These are phyloP conservation scores for Yamadazyma takamatsuzukensis DNA, from an alignment of 805 yeast genomes.

Conservation along the genomic window DNA sequence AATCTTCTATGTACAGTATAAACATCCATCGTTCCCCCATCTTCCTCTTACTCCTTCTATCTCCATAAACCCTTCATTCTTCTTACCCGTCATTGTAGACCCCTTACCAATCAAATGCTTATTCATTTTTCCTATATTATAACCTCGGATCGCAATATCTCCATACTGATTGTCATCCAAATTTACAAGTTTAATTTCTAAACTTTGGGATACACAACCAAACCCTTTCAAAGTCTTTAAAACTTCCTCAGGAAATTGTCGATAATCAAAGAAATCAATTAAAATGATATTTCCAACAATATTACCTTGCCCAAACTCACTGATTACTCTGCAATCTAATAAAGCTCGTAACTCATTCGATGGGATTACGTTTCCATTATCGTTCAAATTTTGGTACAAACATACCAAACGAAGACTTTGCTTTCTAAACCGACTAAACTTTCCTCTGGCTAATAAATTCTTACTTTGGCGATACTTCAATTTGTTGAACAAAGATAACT, in stretches of 20 bases:
- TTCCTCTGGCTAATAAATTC: constrained; percentile 47
- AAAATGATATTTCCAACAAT: constrained; percentile 56
- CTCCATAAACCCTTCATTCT: constrained; percentile 39
- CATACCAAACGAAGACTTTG: constrained; percentile 36
- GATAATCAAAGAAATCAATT: constrained; percentile 60
- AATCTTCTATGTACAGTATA: too few species aligned
- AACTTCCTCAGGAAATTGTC: constrained; percentile 34
- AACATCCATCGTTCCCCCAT: constrained; percentile 72
- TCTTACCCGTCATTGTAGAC: constrained; percentile 7
- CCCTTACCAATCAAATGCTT: constrained; percentile 15
- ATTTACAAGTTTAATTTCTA: constrained; percentile 54
- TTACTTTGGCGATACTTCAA: constrained; percentile 32
- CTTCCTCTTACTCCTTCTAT: constrained; percentile 48
- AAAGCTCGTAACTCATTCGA: constrained; percentile 43
- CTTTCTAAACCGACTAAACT: constrained; percentile 28
- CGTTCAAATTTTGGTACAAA: constrained; percentile 25
- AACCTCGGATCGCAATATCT: constrained; percentile 57
- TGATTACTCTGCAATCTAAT: constrained; percentile 48
- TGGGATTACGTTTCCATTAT: constrained; percentile 16
- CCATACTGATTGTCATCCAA: constrained; percentile 42
- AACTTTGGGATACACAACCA: constrained; percentile 58
- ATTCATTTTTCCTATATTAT: constrained; percentile 53
- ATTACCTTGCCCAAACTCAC: constrained; percentile 44
- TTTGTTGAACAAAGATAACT: constrained; percentile 11
- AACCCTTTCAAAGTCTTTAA: constrained; percentile 31